Evolutionary conservation across 352 stramenopile genomes (phyloP).

Genomic region (Phytophthora pseudosyringae): DNA sequence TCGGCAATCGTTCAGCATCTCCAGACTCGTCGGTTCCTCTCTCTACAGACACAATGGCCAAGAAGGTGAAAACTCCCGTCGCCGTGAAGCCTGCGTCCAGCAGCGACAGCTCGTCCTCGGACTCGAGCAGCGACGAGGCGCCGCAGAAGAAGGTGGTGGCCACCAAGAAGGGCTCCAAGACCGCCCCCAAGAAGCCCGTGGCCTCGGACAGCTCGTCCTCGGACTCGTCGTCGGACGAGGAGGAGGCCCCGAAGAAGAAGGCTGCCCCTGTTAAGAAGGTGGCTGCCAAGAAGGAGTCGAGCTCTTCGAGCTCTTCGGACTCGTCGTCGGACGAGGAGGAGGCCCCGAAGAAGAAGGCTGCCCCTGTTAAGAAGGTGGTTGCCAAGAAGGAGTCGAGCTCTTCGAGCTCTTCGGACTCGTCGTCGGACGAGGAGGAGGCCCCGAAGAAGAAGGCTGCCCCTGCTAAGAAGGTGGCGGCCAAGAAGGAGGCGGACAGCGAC

Average conservation of each 20-base stretch:
- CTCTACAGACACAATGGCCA: constrained; percentile 42
- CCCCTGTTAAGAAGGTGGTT: constrained; percentile 45
- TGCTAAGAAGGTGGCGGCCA: constrained; percentile 50
- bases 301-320: constrained; percentile 25
- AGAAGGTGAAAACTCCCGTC: constrained; percentile 56
- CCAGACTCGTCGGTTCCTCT: neutral
- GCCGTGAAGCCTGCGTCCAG: constrained; percentile 49
- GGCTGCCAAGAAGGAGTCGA: constrained; percentile 49
- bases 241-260: constrained; percentile 49
- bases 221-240: constrained; percentile 54
- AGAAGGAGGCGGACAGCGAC: constrained; percentile 33
- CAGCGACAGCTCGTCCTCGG: constrained; percentile 56
- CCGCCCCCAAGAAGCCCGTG: constrained; percentile 45
- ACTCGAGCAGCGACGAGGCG: constrained; percentile 65
- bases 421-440: constrained; percentile 44
- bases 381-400: constrained; percentile 53
- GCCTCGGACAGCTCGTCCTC: constrained; percentile 42
- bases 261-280: constrained; percentile 30
- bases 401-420: constrained; percentile 36
- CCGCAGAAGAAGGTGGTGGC: constrained; percentile 55
- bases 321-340: constrained; percentile 55
- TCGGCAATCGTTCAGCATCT: constrained; percentile 39
- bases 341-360: constrained; percentile 35
- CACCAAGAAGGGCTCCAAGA: constrained; percentile 67
- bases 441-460: constrained; percentile 52